Base-by-base conservation (phyloP, 768 basidiomycete genomes). In the Lentinula sp. region DNA sequence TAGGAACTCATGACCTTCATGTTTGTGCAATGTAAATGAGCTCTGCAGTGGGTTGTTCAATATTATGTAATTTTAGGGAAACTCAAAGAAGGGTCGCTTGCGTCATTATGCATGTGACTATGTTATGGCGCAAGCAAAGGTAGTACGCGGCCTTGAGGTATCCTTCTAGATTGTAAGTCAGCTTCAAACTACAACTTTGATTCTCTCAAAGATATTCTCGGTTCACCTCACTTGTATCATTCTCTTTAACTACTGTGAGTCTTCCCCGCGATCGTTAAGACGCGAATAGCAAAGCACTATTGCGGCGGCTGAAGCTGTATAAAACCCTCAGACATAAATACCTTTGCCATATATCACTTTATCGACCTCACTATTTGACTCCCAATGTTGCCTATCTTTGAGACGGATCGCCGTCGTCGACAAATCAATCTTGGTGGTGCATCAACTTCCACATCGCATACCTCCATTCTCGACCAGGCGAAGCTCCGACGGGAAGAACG, bases 381-480 rank as follows among this genome's bases (percentile, higher is more conserved):
- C 43, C 4, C 9, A n/a, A 60, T 60, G 59, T 32, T 60, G 8
- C 59, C 59, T 13, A 4, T 60, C 4, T 60, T 60, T 53, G 59
- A 50, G 23, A 32, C 85, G 65, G 79, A 77, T 40, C 76, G 78
- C 66, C 73, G 75, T 48, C 78, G 84, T 59, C 81, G 86, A 48
- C 78, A 81, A 65, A 93, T 93, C 65, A 92, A 93, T 69, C 80
- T 93, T 18, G 91, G 91, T 15, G 91, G 91, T 2, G 71, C 81
- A 1, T 79, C 77, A 0, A 70, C 80, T 18, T 78, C 77, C 2
- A 67, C 83, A 5, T 80, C 83, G 0, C 81, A 85, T 45, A 72
- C 79, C 13, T 74, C 80, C 39, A 80, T 93, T 67, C 74, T 92
- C 52, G 78, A 82, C 65, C 77, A 81, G 57, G 90, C 86, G 18